phyloP scores from a whole-genome alignment of 768 basidiomycete genomes.

The Mrakia frigida region DNA sequence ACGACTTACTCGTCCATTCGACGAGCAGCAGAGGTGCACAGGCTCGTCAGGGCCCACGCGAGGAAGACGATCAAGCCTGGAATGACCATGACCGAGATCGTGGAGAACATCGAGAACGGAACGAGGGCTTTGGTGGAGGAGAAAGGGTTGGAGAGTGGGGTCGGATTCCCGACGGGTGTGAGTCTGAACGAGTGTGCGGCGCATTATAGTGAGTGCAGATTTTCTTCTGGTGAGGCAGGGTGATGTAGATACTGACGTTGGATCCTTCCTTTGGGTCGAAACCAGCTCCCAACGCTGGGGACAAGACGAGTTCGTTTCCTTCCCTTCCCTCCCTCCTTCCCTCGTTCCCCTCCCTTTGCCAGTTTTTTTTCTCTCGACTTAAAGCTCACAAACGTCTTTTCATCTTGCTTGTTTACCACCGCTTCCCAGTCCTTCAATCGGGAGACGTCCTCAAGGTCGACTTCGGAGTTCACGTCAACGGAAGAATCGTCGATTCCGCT shows the following conservation, averaged over 20 bases:
- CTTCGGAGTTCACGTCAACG: constrained; percentile 93
- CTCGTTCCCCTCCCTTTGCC: background rate
- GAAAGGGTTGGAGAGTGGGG: constrained; percentile 65
- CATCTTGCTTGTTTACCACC: background rate
- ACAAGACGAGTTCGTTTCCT: constrained; percentile 34
- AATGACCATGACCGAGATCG: constrained; percentile 90
- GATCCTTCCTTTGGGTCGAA: no score
- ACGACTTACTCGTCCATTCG: constrained; percentile 72
- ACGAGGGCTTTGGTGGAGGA: constrained; percentile 88
- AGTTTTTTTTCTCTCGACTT: background rate
- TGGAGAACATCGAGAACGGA: constrained; percentile 84
- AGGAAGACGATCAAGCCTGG: constrained; percentile 81
- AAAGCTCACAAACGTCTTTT: background rate
- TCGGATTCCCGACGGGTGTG: constrained; percentile 95
- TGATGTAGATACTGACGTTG: no score
- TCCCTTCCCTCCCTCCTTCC: constrained; percentile 19
- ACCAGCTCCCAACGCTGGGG: constrained; percentile 33
- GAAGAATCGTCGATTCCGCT: constrained; percentile 91
- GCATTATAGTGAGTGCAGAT: constrained; percentile 57
- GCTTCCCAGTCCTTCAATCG: constrained; percentile 62
- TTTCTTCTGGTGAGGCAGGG: no score
- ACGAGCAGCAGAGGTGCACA: constrained; percentile 89
- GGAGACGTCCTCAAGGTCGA: constrained; percentile 95
- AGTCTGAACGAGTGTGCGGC: constrained; percentile 92
- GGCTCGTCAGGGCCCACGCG: constrained; percentile 79